These are phyloP conservation scores for Erigeron philadelphicus DNA, from an alignment of 140 eudicot genomes.

Conservation along the genomic window DNA sequence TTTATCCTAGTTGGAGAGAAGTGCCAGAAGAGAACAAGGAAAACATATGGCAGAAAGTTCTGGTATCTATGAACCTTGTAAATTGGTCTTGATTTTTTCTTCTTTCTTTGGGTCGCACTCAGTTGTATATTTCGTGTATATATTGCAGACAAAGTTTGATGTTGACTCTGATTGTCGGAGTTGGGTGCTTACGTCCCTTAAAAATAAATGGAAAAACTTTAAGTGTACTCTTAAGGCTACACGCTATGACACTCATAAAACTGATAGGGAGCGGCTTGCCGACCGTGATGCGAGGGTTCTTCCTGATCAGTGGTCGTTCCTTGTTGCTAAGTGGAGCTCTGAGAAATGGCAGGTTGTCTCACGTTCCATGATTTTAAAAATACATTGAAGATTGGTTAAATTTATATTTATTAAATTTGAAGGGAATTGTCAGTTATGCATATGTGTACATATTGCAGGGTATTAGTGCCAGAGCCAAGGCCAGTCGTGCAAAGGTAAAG, in stretches of 20 bases:
- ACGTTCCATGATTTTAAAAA: not conserved
- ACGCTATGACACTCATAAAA: constrained; percentile 41
- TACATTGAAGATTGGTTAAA: not conserved
- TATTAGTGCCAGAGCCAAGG: constrained; percentile 45
- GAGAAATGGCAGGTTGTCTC: constrained; percentile 37
- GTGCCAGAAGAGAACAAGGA: constrained; percentile 53
- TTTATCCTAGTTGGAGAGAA: constrained; percentile 42
- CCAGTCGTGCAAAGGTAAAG: constrained; percentile 39
- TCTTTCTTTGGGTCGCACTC: constrained; percentile 12
- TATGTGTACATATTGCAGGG: constrained; percentile 24
- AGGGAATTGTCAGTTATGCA: not conserved
- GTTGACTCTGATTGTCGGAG: constrained; percentile 40
- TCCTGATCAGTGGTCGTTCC: constrained; percentile 59
- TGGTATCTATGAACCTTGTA: constrained; percentile 32
- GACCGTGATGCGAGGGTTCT: constrained; percentile 59
- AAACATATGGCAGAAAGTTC: constrained; percentile 59
- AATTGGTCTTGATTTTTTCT: not conserved
- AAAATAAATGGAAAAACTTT: constrained; percentile 50
- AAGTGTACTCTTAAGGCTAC: constrained; percentile 36
- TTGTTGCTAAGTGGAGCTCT: constrained; percentile 50
- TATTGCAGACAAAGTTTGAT: constrained; percentile 47
- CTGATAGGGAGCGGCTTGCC: constrained; percentile 57
- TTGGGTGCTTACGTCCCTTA: constrained; percentile 47
- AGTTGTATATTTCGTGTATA: not conserved
- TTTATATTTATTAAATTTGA: constrained; percentile 10